Evolutionary conservation across 176 grass and related monocot species (phyloP).

Genomic region (Aegilops bicornis): DNA sequence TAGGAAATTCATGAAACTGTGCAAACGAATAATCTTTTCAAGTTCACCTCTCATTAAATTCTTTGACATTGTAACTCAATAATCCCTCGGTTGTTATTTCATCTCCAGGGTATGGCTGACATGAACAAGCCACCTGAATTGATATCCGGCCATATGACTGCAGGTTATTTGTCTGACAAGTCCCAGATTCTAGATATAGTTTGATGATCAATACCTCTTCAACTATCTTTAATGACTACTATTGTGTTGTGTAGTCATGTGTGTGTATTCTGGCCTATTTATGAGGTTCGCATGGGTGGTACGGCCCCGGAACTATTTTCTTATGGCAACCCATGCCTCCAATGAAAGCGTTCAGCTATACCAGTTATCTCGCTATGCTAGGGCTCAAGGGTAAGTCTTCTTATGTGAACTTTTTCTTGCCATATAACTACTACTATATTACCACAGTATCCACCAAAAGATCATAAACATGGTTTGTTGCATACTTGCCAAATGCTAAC

Average conservation of each 20-base stretch:
- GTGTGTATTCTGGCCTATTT: slow-evolving; percentile 26
- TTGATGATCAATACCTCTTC: background rate
- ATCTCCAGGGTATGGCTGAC: slow-evolving; percentile 41
- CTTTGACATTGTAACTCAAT: background rate
- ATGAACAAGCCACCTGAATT: slow-evolving; percentile 64
- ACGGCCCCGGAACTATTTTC: slow-evolving; percentile 80
- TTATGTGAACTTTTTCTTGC: background rate
- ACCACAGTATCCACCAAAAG: background rate
- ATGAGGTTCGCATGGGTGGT: slow-evolving; percentile 51
- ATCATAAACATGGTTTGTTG: background rate
- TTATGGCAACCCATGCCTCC: slow-evolving; percentile 76
- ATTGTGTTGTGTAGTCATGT: slow-evolving; percentile 63
- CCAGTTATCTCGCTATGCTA: slow-evolving; percentile 78
- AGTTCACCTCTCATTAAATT: background rate
- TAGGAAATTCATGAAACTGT: no score
- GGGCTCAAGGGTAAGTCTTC: slow-evolving; percentile 54
- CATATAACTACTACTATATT: background rate
- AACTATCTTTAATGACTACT: background rate
- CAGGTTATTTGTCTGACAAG: slow-evolving; percentile 32
- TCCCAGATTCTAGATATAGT: background rate
- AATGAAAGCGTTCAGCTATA: slow-evolving; percentile 47
- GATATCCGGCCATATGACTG: slow-evolving; percentile 81
- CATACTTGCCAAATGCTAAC: background rate
- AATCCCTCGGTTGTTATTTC: background rate
- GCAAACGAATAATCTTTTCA: no score